Evolutionary conservation across 768 basidiomycete species (phyloP).

Genomic region (Scleroderma citrinum): DNA sequence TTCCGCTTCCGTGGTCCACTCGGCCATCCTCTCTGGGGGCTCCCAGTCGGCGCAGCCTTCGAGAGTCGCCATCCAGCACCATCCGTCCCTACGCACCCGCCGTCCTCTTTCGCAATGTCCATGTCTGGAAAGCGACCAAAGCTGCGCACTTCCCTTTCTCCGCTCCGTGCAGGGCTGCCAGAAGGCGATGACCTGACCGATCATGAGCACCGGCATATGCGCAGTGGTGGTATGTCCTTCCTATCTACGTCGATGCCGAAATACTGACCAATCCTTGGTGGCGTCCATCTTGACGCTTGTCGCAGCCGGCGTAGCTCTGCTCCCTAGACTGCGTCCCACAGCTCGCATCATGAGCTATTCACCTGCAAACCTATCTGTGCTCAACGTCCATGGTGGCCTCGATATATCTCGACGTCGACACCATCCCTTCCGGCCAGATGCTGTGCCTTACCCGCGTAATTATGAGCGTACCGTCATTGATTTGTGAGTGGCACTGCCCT

Average conservation of each 20-base stretch:
- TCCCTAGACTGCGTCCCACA: not conserved
- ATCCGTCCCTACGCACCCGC: not conserved
- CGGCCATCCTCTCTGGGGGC: not conserved
- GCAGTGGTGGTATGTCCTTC: not conserved
- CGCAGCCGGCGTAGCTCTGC: not conserved
- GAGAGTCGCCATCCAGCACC: not conserved
- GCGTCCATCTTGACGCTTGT: not conserved
- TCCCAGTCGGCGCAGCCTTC: not conserved
- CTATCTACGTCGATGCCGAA: not conserved
- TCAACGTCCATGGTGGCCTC: constrained; percentile 23
- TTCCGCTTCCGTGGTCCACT: not conserved
- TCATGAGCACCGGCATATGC: not conserved
- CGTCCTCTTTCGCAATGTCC: not conserved
- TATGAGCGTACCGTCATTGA: constrained; percentile 61
- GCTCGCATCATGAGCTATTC: not conserved
- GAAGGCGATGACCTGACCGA: not conserved
- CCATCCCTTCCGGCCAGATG: constrained; percentile 43
- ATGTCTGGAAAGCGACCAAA: not conserved
- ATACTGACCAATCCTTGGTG: not conserved
- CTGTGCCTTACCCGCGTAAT: constrained; percentile 65
- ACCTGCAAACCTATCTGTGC: constrained; percentile 6
- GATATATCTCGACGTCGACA: constrained; percentile 38
- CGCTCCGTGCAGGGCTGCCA: not conserved
- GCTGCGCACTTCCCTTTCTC: not conserved
- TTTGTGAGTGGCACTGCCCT: constrained; percentile 35